A percentile compares a stretch with the other conserved stretches of the same genome.
Evolutionary conservation across 163 green algal genomes (phyloP).

Genomic region (Trebouxiophyceae sp.): DNA sequence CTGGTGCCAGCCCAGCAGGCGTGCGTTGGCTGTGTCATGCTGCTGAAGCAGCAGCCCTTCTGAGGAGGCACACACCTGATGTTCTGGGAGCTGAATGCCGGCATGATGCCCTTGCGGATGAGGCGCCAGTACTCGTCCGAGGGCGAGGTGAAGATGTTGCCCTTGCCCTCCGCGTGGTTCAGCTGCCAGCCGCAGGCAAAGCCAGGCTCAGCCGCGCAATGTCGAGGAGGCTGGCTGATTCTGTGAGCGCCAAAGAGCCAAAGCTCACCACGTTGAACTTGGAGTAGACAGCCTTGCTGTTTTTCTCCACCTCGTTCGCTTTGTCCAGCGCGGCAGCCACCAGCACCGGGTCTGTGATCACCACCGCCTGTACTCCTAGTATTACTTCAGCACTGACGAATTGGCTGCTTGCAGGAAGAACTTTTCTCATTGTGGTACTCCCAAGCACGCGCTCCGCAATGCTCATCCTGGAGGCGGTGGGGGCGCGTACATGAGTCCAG

Average conservation of each 20-base stretch:
- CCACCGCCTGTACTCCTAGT: constrained; percentile 7
- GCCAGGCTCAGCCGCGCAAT: background rate
- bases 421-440: background rate
- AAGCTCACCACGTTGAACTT: constrained; percentile 3
- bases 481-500: constrained; percentile 1
- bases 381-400: background rate
- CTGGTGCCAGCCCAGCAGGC: no score
- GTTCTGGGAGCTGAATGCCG: constrained; percentile 41
- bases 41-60: no score
- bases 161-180: constrained; percentile 10
- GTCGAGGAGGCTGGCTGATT: no score
- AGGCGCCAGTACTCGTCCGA: constrained; percentile 30
- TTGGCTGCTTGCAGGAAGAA: background rate
- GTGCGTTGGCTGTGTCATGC: no score
- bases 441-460: background rate
- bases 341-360: constrained; percentile 16
- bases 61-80: no score
- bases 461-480: background rate
- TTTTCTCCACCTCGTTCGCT: constrained; percentile 11
- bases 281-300: constrained; percentile 5
- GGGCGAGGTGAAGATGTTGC: constrained; percentile 32
- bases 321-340: constrained; percentile 13
- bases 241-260: no score
- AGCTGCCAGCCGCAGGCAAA: constrained; percentile 1
- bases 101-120: constrained; percentile 35